Conservation (phyloP, 75 land plant species). For the Selaginella tamariscina region DNA sequence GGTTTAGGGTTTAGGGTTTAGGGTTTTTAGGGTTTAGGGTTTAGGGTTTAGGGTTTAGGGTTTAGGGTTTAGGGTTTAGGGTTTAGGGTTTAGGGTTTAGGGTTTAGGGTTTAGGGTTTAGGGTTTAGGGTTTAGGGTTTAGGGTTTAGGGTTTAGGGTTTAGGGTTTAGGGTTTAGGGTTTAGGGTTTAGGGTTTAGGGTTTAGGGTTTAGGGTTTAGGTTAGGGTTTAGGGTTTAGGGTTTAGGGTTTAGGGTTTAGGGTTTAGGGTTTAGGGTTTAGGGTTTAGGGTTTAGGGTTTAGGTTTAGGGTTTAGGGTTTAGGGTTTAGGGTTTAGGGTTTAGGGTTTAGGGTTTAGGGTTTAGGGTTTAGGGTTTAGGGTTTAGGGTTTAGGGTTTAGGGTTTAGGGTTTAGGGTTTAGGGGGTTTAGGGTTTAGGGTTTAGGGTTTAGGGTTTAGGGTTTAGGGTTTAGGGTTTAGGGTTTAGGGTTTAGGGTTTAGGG, state of each 20-base stretch:
- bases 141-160: slow-evolving; percentile 37
- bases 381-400: slow-evolving; percentile 27
- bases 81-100: slow-evolving; percentile 4
- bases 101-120: slow-evolving; percentile 16
- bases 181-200: slow-evolving; percentile 18
- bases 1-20: neutral
- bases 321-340: slow-evolving; percentile 33
- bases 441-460: slow-evolving; percentile 22
- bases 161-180: slow-evolving; percentile 27
- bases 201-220: slow-evolving; percentile 18
- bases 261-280: slow-evolving; percentile 15
- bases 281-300: slow-evolving; percentile 15
- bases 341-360: slow-evolving; percentile 32
- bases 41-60: neutral
- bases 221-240: slow-evolving; percentile 15
- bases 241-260: slow-evolving; percentile 16
- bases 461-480: slow-evolving; percentile 28
- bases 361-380: slow-evolving; percentile 23
- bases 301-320: slow-evolving; percentile 30
- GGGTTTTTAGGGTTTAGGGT: slow-evolving; percentile 9
- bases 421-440: slow-evolving; percentile 28
- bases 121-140: slow-evolving; percentile 19
- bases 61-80: neutral
- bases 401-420: slow-evolving; percentile 19
- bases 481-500: slow-evolving; percentile 20